These are phyloP conservation scores for Alloascoidea africana DNA, from an alignment of 805 yeast species.

Conservation along the genomic window DNA sequence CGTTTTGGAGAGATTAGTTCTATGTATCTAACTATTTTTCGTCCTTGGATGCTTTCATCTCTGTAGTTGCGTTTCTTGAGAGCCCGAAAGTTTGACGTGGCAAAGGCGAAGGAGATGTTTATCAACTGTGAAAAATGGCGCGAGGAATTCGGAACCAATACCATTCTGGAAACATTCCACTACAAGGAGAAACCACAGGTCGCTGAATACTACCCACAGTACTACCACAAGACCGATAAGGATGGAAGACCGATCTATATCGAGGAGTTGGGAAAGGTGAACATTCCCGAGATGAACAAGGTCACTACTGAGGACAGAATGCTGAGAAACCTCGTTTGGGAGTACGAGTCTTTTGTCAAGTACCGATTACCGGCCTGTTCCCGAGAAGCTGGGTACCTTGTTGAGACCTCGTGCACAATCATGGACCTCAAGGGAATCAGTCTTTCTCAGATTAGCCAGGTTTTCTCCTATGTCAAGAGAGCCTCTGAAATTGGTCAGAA, in stretches of 20 bases:
- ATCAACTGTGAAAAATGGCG: conserved; percentile 88
- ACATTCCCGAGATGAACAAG: conserved; percentile 81
- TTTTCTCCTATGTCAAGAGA: conserved; percentile 76
- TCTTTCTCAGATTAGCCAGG: conserved; percentile 69
- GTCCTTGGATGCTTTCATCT: no score
- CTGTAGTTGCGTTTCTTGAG: conserved; percentile 75
- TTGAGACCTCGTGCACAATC: conserved; percentile 94
- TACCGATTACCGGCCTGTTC: conserved; percentile 91
- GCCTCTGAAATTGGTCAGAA: conserved; percentile 93
- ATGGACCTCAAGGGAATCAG: conserved; percentile 93
- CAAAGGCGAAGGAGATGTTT: conserved; percentile 69
- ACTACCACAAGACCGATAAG: conserved; percentile 91
- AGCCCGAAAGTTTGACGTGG: conserved; percentile 87
- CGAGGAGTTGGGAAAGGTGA: conserved; percentile 88
- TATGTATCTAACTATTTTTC: neutral
- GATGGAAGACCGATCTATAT: conserved; percentile 95
- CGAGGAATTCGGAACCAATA: conserved; percentile 69
- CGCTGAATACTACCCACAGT: conserved; percentile 87
- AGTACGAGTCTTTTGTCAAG: conserved; percentile 78
- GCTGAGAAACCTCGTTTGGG: conserved; percentile 94
- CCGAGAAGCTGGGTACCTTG: conserved; percentile 57
- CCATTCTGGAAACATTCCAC: conserved; percentile 74
- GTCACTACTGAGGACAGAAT: conserved; percentile 91
- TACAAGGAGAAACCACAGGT: conserved; percentile 88
- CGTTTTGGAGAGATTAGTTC: neutral